Percentiles rank a stretch among this genome's conserved stretches.
These are phyloP conservation scores for Trichoderma asperellum DNA, from an alignment of 2,329 filamentous ascomycete genomes.

Conservation along the genomic window DNA sequence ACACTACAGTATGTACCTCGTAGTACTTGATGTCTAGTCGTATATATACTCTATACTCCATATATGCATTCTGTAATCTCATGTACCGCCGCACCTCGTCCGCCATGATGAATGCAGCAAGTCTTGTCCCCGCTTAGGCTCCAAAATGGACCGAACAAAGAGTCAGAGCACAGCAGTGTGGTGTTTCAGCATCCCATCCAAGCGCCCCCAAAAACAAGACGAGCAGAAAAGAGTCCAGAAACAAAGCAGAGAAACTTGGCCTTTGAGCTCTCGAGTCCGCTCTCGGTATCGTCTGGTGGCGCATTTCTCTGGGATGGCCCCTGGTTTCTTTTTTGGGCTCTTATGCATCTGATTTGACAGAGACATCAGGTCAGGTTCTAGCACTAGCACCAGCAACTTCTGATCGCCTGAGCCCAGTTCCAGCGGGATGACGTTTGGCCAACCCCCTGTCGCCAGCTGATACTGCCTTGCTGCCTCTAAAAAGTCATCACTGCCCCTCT, in stretches of 20 bases:
- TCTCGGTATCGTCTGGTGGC: background rate
- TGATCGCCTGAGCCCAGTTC: slow-evolving; percentile 25
- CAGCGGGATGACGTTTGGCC: slow-evolving; percentile 26
- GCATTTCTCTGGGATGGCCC: background rate
- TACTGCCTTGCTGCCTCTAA: slow-evolving; percentile 30
- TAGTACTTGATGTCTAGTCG: background rate
- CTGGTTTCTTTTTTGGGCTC: slow-evolving; percentile 14
- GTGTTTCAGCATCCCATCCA: slow-evolving; percentile 6
- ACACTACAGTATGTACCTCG: background rate
- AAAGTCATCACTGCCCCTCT: slow-evolving; percentile 28
- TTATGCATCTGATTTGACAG: slow-evolving; percentile 14
- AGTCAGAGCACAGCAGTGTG: background rate
- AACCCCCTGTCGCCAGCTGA: slow-evolving; percentile 29
- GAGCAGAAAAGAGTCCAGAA: background rate
- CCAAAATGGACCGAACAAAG: slow-evolving; percentile 10
- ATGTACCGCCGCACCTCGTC: background rate
- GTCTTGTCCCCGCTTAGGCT: slow-evolving; percentile 20
- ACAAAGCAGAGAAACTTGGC: background rate
- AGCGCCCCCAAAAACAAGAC: background rate
- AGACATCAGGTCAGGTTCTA: slow-evolving; percentile 24
- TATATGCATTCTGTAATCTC: background rate
- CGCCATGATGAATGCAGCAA: background rate
- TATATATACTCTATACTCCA: no score
- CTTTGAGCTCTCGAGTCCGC: background rate
- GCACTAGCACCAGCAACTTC: slow-evolving; percentile 2